Percentiles rank a stretch among this genome's conserved stretches.
Evolutionary conservation across 1,139 yeast species (phyloP).

Genomic region (Kodamaea arcana): DNA sequence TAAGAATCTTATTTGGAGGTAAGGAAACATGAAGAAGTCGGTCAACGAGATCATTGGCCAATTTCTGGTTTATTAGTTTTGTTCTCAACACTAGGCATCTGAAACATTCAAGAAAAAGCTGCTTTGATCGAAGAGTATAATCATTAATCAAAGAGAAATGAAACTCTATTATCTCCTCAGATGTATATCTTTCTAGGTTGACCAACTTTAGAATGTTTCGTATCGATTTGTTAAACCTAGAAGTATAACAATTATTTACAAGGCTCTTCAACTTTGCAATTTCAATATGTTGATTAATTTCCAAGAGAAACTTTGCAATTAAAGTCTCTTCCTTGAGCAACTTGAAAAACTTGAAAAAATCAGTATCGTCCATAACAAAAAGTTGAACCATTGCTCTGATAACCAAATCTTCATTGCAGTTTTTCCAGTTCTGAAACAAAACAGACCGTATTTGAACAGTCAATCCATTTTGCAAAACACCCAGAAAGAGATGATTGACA

Average conservation of each 20-base stretch:
- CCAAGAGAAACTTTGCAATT: background rate
- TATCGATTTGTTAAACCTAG: conserved; percentile 2
- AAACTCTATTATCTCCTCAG: background rate
- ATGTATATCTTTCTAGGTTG: background rate
- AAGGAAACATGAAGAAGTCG: conserved; percentile 10
- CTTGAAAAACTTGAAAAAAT: background rate
- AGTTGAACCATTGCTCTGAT: conserved; percentile 2
- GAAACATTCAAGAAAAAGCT: conserved; percentile 20
- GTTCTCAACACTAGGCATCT: conserved; percentile 18
- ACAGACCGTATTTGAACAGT: conserved; percentile 6
- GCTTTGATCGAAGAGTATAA: conserved; percentile 12
- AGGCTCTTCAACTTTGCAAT: background rate
- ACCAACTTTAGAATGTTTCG: conserved; percentile 3
- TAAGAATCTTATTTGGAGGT: conserved; percentile 6
- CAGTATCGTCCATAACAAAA: background rate
- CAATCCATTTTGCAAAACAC: conserved; percentile 3
- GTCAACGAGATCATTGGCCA: conserved; percentile 13
- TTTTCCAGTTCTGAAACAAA: conserved; percentile 4
- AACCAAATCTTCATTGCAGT: conserved; percentile 5
- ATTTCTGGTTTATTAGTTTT: conserved; percentile 12
- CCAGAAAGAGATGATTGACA: conserved; percentile 10
- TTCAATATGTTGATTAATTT: background rate
- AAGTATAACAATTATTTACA: background rate
- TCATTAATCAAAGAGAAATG: conserved; percentile 6
- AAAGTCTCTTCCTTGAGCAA: background rate